Base-by-base conservation (phyloP, 495 filamentous ascomycete genomes). In the Lophiostoma macrostomum region DNA sequence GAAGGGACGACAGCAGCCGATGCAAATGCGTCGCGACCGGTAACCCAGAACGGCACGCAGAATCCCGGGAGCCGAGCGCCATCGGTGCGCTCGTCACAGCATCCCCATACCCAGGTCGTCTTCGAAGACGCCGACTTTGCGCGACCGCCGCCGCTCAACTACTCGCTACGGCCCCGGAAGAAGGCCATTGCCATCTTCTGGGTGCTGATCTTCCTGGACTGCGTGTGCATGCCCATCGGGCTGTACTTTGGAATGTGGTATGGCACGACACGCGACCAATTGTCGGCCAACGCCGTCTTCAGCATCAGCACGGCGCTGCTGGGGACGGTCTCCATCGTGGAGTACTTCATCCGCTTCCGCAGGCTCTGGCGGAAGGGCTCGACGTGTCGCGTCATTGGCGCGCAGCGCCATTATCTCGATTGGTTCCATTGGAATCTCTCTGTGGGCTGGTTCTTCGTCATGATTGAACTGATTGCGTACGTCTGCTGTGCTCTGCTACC, bases 371-470 rank as follows among this genome's bases (percentile, higher is more conserved):
- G 60, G 53, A 78, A 77, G 57, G 62, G 65, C 53, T 78, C 75
- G 14, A 71, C 69, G 24, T 76, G 77, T 29, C 73, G 80, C 12
- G 76, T 77, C 5, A 67, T 81, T 30, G 80, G 80, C 22, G 75
- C 79, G 10, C 64, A 65, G 23, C 70, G 72, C 50, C 71, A 66
- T 69, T 76, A 80, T 50, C 69, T 82, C 38, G 80, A 84, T 53
- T 83, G 80, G 65, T 82, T 82, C 51, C 80, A 83, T 38, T 80
- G 81, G 69, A 81, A 80, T 51, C 79, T 81, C 53, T 78, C 75
- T 2, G 71, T 79, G 28, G 76, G 76, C 0, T 74, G 73, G 67
- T 50, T 67, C 19, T 64, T 69, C 41, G 66, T 68, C 23, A 67
- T 75, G 70, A 65, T 75, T 27, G 79, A 82, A 53, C 71, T 83